Evolutionary conservation across 192 early-diverging fungal genomes (phyloP).

Genomic region (Dimargaris xerosporica): DNA sequence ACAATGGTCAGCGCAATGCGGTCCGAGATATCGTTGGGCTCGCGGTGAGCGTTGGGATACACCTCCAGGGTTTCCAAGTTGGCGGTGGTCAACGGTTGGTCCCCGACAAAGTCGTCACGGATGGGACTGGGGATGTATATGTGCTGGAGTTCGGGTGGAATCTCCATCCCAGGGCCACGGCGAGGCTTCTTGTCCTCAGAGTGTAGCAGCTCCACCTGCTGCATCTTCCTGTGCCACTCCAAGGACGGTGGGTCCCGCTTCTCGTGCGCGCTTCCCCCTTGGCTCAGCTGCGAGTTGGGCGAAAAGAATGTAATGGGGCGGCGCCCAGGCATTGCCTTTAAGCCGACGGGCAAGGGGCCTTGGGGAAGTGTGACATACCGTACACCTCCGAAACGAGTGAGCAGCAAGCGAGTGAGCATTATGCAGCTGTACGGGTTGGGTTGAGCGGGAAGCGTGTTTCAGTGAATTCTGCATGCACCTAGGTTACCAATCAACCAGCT

Average conservation of each 20-base stretch:
- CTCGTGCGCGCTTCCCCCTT: too few species aligned
- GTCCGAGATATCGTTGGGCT: constrained; percentile 38
- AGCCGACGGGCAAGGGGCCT: too few species aligned
- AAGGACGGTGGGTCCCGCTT: neutral
- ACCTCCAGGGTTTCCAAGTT: constrained; percentile 47
- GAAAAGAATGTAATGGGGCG: too few species aligned
- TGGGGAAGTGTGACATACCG: too few species aligned
- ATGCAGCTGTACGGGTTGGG: too few species aligned
- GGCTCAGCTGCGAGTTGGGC: too few species aligned
- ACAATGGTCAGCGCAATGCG: constrained; percentile 47
- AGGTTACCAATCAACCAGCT: too few species aligned
- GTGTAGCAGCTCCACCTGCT: neutral
- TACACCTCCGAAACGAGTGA: too few species aligned
- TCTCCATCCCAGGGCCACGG: neutral
- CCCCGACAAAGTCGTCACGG: constrained; percentile 39
- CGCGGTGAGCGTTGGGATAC: constrained; percentile 40
- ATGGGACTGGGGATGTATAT: constrained; percentile 33
- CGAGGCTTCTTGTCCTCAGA: neutral
- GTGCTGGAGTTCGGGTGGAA: constrained; percentile 10
- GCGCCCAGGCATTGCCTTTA: too few species aligned
- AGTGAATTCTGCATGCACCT: too few species aligned
- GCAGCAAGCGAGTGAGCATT: too few species aligned
- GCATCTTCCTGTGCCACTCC: neutral
- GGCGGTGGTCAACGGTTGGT: constrained; percentile 28
- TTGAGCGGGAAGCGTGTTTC: too few species aligned